Conservation (phyloP, 305 asterid genomes). For the Nicotiana rustica region DNA sequence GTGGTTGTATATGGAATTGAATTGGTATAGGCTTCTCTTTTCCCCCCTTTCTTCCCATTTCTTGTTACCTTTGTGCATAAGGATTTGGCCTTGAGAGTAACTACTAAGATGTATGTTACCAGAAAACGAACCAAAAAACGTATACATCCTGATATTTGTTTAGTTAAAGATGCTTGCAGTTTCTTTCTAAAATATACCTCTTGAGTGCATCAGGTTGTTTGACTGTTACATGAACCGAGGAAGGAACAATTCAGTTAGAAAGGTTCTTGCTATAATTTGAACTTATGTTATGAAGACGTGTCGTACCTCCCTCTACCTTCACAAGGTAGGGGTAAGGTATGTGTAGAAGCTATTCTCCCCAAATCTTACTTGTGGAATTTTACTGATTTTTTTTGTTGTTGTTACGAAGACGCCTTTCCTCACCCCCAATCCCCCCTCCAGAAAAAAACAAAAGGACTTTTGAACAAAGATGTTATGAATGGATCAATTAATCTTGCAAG, state of each 20-base stretch:
- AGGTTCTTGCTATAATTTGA: background rate
- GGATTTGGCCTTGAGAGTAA: background rate
- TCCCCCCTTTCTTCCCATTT: background rate
- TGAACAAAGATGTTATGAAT: background rate
- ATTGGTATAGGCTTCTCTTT: background rate
- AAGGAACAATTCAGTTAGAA: background rate
- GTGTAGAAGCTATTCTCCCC: too few species aligned
- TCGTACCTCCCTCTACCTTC: background rate
- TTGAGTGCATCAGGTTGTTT: background rate
- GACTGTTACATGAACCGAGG: background rate
- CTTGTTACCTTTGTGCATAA: background rate
- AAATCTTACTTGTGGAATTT: too few species aligned
- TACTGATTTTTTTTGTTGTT: background rate
- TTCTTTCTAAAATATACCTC: background rate
- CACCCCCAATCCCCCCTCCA: background rate
- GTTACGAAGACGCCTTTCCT: background rate
- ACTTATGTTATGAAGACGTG: background rate
- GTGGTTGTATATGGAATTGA: background rate
- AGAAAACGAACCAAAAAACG: background rate
- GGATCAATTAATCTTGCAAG: background rate
- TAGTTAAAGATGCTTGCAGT: slow-evolving; percentile 16
- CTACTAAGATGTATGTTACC: background rate
- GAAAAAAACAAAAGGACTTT: background rate
- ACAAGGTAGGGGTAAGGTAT: too few species aligned
- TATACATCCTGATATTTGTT: background rate